A percentile compares a stretch with the other conserved stretches of the same genome.
Evolutionary conservation across 345 rosid genomes (phyloP).

Genomic region (Boechera retrofracta): DNA sequence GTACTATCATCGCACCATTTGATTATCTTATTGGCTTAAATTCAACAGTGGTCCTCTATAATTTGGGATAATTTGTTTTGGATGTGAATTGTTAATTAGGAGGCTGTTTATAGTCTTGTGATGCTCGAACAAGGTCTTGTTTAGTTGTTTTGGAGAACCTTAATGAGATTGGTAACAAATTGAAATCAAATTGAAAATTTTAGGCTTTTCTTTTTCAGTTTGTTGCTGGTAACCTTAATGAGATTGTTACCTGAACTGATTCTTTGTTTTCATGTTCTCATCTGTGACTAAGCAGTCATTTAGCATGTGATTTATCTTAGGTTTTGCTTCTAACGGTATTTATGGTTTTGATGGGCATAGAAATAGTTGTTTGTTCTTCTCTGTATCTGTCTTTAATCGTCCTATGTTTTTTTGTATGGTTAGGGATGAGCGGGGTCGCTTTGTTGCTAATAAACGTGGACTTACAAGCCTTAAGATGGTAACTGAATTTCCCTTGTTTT

Average conservation of each 20-base stretch:
- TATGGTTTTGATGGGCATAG: background rate
- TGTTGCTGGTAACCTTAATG: no score
- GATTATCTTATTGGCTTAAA: background rate
- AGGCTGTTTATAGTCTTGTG: background rate
- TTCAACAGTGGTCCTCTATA: background rate
- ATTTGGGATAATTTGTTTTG: background rate
- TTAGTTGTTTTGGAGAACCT: no score
- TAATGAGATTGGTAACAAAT: no score
- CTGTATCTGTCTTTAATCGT: slow-evolving; percentile 25
- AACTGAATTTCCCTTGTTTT: slow-evolving; percentile 11
- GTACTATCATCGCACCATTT: slow-evolving; percentile 41
- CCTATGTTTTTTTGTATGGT: slow-evolving; percentile 33
- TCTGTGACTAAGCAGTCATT: background rate
- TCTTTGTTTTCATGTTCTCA: no score
- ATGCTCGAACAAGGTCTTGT: background rate
- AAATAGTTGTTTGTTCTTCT: slow-evolving; percentile 11
- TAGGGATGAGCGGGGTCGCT: slow-evolving; percentile 91
- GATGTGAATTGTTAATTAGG: background rate
- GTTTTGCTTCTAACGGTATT: background rate
- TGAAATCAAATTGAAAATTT: no score
- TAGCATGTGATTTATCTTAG: background rate
- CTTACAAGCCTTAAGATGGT: slow-evolving; percentile 89
- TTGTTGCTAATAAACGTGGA: slow-evolving; percentile 91
- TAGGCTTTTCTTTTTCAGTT: no score
- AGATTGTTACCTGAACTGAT: no score